Evolutionary conservation across 2,329 filamentous ascomycete species (phyloP), one percentile per base, ranked within the genome.

Genomic region (Talaromyces piceae): DNA sequence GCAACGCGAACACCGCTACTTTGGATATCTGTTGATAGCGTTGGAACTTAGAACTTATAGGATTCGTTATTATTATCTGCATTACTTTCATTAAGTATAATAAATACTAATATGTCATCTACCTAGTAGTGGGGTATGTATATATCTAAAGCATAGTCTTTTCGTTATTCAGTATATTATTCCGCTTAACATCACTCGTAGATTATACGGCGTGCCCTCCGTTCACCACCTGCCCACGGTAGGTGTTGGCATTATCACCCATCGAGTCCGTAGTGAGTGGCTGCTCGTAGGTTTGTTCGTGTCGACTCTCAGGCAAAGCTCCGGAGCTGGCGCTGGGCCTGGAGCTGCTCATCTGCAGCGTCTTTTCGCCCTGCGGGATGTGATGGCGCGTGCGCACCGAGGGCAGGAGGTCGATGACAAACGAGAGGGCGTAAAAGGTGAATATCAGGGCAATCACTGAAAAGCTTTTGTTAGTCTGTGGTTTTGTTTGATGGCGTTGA

Each of bases 361-460:
- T 58, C 55, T 69, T 69, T 53, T 71, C 65, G 26, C 70, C 72
- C 48, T 74, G 72, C 16, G 51, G 51, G 20, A 54, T 22, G 22
- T 47, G 51, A 12, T 18, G 47, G 22, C 78, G 81, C 9, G 82
- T 86, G 55, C 79, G 75, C 2, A 86, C 75, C 9, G 88, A 88
- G 0, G 93, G 93, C 57, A 87, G 77, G 46, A 98, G 81, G 71
- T 98, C 91, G 65, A 96, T 77, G 62, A 86, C 79, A 74, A 95
- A 97, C 55, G 86, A 89, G 56, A 91, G 79, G 55, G 94, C 77
- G 72, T 95, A 97, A 63, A 91, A 86, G 49, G 87, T 88, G 72
- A 91, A 96, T 63, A 95, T 77, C 63, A 95, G 83, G 27, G 89
- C 81, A 57, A 96, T 82, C 54, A 81, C 65, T 68, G 50, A 25